Conservation (phyloP, 352 stramenopile species). For the Pythium rishiriense region DNA sequence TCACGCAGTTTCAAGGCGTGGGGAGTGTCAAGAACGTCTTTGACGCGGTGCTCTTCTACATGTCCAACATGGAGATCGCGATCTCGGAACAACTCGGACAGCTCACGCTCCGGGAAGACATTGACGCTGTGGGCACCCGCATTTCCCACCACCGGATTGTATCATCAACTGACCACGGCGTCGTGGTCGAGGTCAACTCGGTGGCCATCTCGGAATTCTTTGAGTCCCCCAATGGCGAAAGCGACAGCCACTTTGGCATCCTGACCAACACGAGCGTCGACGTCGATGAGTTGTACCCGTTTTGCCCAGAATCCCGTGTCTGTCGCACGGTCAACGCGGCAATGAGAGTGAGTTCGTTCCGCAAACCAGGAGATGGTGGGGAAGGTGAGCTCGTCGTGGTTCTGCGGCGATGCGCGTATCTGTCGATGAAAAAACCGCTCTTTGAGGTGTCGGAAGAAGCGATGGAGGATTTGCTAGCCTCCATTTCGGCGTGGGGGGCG, state of each 20-base stretch:
- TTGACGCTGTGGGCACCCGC: slow-evolving; percentile 33
- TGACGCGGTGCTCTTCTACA: slow-evolving; percentile 45
- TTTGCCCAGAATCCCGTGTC: slow-evolving; percentile 28
- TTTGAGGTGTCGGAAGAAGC: slow-evolving; percentile 6
- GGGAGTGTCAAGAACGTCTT: slow-evolving; percentile 54
- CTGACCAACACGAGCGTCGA: slow-evolving; percentile 41
- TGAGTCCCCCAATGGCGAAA: slow-evolving; percentile 23
- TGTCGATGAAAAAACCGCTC: slow-evolving; percentile 4
- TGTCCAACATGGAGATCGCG: slow-evolving; percentile 58
- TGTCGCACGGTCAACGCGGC: slow-evolving; percentile 28
- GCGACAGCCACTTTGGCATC: slow-evolving; percentile 22
- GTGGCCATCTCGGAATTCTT: slow-evolving; percentile 34
- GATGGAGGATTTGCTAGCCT: not conserved
- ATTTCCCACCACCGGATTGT: slow-evolving; percentile 51
- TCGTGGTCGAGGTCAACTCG: slow-evolving; percentile 24
- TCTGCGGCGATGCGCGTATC: slow-evolving; percentile 6
- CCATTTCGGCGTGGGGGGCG: not conserved
- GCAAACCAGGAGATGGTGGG: not conserved
- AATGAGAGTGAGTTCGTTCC: slow-evolving; percentile 19
- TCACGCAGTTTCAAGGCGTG: slow-evolving; percentile 44
- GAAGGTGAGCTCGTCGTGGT: slow-evolving; percentile 12
- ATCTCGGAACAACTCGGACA: slow-evolving; percentile 52
- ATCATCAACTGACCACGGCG: slow-evolving; percentile 29
- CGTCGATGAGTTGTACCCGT: slow-evolving; percentile 51
- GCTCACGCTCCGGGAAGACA: slow-evolving; percentile 52